Conservation (phyloP, 2,329 filamentous ascomycete species). For the Phoma herbarum region DNA sequence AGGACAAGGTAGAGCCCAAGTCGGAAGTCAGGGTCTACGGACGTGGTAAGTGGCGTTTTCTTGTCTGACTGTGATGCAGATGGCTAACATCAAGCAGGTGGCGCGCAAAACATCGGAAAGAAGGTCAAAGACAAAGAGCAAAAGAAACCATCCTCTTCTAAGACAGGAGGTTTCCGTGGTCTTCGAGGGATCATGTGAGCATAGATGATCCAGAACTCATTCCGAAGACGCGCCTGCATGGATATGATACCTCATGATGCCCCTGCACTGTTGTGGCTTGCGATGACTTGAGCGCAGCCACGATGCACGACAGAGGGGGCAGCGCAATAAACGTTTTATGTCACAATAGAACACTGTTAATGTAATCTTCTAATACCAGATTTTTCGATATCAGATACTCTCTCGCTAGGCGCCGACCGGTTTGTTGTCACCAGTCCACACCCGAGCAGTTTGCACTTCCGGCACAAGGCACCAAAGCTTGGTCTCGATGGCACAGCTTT, state of each 20-base stretch:
- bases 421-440: too few species aligned
- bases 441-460: too few species aligned
- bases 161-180: constrained; percentile 52
- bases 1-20: constrained; percentile 57
- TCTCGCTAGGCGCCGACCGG: too few species aligned
- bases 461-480: too few species aligned
- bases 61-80: constrained; percentile 28
- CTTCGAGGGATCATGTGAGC: constrained; percentile 50
- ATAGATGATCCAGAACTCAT: neutral
- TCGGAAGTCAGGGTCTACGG: constrained; percentile 63
- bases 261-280: too few species aligned
- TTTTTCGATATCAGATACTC: too few species aligned
- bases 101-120: constrained; percentile 64
- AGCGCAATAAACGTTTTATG: too few species aligned
- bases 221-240: neutral
- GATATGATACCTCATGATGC: neutral
- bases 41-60: constrained; percentile 57
- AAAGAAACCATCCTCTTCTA: constrained; percentile 55
- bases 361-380: too few species aligned
- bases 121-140: constrained; percentile 60
- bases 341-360: too few species aligned
- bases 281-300: neutral
- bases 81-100: constrained; percentile 52
- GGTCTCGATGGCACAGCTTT: too few species aligned
- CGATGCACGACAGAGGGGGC: neutral